phyloP scores from a whole-genome alignment of 306 rosid genomes.

The Dalbergia oliveri region DNA sequence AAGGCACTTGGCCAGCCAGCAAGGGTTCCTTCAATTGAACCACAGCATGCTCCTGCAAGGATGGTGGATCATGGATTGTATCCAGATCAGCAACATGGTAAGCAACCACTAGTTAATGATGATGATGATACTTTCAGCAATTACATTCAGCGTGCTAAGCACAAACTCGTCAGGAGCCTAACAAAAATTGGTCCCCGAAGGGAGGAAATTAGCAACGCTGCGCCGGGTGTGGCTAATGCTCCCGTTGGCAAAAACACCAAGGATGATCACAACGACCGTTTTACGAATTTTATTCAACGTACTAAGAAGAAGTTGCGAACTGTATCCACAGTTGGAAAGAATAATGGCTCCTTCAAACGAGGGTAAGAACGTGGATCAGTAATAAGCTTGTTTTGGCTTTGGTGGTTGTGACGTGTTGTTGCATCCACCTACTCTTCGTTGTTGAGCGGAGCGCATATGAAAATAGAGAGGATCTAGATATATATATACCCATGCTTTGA shows the following conservation, averaged over 20 bases:
- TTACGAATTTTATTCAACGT: conserved; percentile 54
- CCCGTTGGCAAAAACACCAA: neutral
- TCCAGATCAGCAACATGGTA: neutral
- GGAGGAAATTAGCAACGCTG: neutral
- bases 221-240: conserved; percentile 20
- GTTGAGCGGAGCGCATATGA: no score
- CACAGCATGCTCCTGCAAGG: neutral
- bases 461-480: no score
- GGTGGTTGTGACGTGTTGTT: no score
- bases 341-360: conserved; percentile 34
- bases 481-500: no score
- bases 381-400: no score
- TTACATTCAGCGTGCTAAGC: conserved; percentile 42
- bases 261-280: conserved; percentile 40
- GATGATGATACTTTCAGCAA: conserved; percentile 27
- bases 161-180: conserved; percentile 34
- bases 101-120: conserved; percentile 33
- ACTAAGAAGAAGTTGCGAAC: conserved; percentile 51
- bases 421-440: no score
- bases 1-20: neutral
- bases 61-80: neutral
- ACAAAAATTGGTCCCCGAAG: conserved; percentile 20
- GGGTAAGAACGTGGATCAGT: neutral
- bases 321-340: conserved; percentile 45
- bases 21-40: neutral